These are phyloP conservation scores for Plasmodium malariae DNA, from an alignment of 169 alveolate genomes.

Conservation along the genomic window DNA sequence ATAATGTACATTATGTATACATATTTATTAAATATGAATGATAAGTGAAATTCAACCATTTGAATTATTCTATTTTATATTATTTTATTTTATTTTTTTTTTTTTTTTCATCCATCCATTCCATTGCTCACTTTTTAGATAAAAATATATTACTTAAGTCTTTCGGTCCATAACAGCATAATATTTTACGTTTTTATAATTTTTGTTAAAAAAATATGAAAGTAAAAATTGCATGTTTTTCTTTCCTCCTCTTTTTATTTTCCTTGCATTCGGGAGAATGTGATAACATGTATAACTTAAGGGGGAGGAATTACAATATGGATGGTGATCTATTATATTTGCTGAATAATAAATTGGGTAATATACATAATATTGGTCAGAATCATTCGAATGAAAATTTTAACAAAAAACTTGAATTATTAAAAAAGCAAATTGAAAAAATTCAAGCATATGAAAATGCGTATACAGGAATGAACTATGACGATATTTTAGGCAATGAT, in stretches of 20 bases:
- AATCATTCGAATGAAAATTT: background rate
- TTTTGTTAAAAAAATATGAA: slow-evolving; percentile 1
- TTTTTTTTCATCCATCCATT: too few relatives aligned
- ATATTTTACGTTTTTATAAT: too few relatives aligned
- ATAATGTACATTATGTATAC: too few relatives aligned
- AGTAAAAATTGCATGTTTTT: background rate
- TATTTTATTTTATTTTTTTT: too few relatives aligned
- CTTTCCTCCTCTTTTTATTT: background rate
- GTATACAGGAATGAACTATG: background rate
- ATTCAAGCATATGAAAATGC: background rate
- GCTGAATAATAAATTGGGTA: slow-evolving; percentile 12
- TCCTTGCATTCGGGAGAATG: background rate
- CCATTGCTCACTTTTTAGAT: too few relatives aligned
- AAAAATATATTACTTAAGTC: too few relatives aligned
- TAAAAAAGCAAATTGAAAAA: slow-evolving; percentile 23
- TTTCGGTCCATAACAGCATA: too few relatives aligned
- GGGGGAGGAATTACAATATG: background rate
- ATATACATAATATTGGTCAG: background rate
- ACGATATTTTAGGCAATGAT: background rate
- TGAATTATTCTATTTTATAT: too few relatives aligned
- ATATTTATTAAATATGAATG: too few relatives aligned
- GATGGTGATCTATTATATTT: background rate
- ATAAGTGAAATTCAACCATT: too few relatives aligned
- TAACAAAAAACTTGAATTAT: background rate
- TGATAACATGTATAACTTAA: background rate